Base-by-base conservation (phyloP, 2,329 filamentous ascomycete species). In the Emergomyces orientalis region DNA sequence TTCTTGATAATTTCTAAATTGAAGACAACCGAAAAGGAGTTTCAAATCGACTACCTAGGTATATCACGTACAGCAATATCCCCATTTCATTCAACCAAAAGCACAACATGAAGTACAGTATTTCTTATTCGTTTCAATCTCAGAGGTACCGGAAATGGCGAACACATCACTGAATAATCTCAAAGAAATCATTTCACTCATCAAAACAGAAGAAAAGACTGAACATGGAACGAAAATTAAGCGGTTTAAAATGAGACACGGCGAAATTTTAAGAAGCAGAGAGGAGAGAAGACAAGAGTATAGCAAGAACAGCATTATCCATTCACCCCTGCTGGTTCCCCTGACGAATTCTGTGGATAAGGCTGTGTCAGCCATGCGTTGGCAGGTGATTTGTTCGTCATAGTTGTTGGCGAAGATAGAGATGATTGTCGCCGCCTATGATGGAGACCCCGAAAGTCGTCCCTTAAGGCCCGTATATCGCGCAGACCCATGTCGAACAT, bases 401-500 rank as follows among this genome's bases (percentile, higher is more conserved):
- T 11, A 4, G 14, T 19, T 45, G 56, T 59, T 37, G 59, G 32
- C 9, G 59, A 52, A 13, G 59, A 60, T 27, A 60, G 17, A 22
- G 57, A 59, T 13, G 59, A 39, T n/a, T 13, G 19, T 19, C 32
- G 19, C 43, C 49, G 45, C 56, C 30, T 47, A 22, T 63, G 45
- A 57, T 56, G 62, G 62, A 60, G 2, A 17, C 39, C 17, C 13
- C 11, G 52, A 34, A 58, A 13, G 8, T 51, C 27, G 17, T n/a
- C 30, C 34, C 59, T 51, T 34, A 63, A 45, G 13, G 8, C 37
- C 52, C 27, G 27, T 14, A 63, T 49, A 30, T 61, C 62, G 14
- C 13, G 37, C 52, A 61, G 32, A 13, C 32, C 62, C 14, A 25
- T 25, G 1, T 63, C 34, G 19, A 51, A 61, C 30, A 59, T 7